Conservation (phyloP, 805 yeast genomes). For the Lachancea meyersii region DNA sequence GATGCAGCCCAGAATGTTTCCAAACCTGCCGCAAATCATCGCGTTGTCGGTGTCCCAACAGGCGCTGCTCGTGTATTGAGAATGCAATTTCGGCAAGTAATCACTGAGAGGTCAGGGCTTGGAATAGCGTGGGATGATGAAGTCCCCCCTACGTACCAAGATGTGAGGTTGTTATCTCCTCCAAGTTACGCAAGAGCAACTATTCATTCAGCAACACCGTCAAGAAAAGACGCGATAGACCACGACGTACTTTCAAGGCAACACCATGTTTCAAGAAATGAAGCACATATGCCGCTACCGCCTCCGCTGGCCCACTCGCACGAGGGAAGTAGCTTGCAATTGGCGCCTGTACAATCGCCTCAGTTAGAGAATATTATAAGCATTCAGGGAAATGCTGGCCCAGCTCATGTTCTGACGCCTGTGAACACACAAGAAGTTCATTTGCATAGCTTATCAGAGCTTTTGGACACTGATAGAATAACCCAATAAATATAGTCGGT, state of each 20-base stretch:
- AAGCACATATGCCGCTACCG: constrained; percentile 13
- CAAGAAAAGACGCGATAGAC: neutral
- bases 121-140: constrained; percentile 99
- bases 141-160: constrained; percentile 93
- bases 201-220: neutral
- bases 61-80: constrained; percentile 92
- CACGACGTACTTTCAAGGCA: too few species aligned
- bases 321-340: constrained; percentile 7
- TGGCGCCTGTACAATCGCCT: constrained; percentile 23
- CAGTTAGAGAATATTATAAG: constrained; percentile 26
- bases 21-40: constrained; percentile 7
- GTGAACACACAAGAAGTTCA: constrained; percentile 26
- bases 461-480: constrained; percentile 29
- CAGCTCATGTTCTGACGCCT: constrained; percentile 27
- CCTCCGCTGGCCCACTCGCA: constrained; percentile 26
- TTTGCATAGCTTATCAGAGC: constrained; percentile 22
- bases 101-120: constrained; percentile 88
- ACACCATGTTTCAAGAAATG: neutral
- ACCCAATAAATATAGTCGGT: constrained; percentile 22
- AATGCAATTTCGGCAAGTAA: constrained; percentile 82
- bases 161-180: constrained; percentile 76
- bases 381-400: constrained; percentile 28
- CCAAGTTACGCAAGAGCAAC: constrained; percentile 54
- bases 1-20: constrained; percentile 13
- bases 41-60: constrained; percentile 64